Base-by-base conservation (phyloP, 2,329 filamentous ascomycete genomes). In the Hypoxylon sp. region DNA sequence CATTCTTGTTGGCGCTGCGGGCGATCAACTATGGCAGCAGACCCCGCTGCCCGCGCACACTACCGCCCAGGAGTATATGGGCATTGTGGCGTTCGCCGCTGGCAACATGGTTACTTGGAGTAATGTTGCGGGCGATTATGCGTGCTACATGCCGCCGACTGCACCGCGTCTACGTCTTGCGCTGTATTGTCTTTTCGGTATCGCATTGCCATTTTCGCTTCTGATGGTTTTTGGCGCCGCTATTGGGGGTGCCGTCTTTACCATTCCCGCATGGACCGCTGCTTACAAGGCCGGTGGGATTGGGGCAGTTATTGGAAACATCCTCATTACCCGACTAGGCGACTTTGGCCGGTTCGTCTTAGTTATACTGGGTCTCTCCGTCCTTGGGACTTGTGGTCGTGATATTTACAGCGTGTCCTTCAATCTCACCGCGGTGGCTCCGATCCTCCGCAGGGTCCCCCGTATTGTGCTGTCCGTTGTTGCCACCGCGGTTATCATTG, bases 321-420 rank as follows among this genome's bases (percentile, higher is more conserved):
- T 71, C 11, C 22, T 71, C 8, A 61, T 71, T 22, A 58, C 63
- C 11, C 66, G 69, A 3, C 42, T 71, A 5, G 69, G 69, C 1
- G 60, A 71, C 54, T 71, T 71, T 48, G 69, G 69, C 1, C 79
- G 82, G 60, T 79, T 81, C 22, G 37, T 78, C 1, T 81, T 83
- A 63, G 80, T 78, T 5, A 81, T 81, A 54, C 50, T 77, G 0
- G 82, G 82, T 2, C 77, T 84, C 2, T 77, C 77, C 13, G 66
- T 83, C 2, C 80, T 83, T 0, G 82, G 79, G 0, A 77, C 82
- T n/a, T 70, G 64, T 22, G 68, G 70, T 2, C 58, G 68, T 8
- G 72, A 71, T 39, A 48, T 71, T 3, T 74, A 74, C 55, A 68
- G 58, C 19, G 59, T 73, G 19, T 71, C 68, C 17, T 69, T 72